A percentile compares a stretch with the other conserved stretches of the same genome.
These are phyloP conservation scores for Eucalyptus regnans DNA, from an alignment of 345 rosid species.

Conservation along the genomic window DNA sequence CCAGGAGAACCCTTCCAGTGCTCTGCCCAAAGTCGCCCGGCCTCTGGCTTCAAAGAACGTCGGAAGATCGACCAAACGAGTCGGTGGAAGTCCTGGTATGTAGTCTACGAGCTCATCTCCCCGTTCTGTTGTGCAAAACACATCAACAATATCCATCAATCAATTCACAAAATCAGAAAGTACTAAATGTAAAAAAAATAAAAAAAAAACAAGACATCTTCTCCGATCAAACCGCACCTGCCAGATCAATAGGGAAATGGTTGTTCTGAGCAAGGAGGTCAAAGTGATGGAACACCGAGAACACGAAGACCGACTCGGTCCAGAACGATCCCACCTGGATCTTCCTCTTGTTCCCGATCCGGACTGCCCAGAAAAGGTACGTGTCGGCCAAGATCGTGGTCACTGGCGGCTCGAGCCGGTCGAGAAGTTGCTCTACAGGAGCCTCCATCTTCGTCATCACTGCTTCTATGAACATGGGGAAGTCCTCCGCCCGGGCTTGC, in stretches of 20 bases:
- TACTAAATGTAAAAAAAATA: background rate
- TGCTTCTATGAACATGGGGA: slow-evolving; percentile 1
- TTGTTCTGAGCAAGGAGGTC: background rate
- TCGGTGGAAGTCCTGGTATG: slow-evolving; percentile 19
- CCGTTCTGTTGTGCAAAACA: background rate
- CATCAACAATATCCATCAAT: background rate
- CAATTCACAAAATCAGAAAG: background rate
- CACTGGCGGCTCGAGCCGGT: background rate
- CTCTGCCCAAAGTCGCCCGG: background rate
- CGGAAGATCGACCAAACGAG: slow-evolving; percentile 11
- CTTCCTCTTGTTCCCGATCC: background rate
- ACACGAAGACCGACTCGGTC: background rate
- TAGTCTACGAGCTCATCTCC: slow-evolving; percentile 13
- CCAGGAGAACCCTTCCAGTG: background rate
- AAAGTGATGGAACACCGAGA: slow-evolving; percentile 2
- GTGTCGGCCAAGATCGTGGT: background rate
- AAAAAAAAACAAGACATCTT: background rate
- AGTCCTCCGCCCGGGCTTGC: background rate
- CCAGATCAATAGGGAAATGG: background rate
- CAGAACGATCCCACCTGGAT: background rate
- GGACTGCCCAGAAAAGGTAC: background rate
- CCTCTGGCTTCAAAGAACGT: background rate
- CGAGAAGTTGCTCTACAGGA: background rate
- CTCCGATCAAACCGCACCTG: background rate
- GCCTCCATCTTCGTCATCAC: slow-evolving; percentile 3